phyloP scores from a whole-genome alignment of 2,329 filamentous ascomycete genomes.

The Plenodomus lindquistii region DNA sequence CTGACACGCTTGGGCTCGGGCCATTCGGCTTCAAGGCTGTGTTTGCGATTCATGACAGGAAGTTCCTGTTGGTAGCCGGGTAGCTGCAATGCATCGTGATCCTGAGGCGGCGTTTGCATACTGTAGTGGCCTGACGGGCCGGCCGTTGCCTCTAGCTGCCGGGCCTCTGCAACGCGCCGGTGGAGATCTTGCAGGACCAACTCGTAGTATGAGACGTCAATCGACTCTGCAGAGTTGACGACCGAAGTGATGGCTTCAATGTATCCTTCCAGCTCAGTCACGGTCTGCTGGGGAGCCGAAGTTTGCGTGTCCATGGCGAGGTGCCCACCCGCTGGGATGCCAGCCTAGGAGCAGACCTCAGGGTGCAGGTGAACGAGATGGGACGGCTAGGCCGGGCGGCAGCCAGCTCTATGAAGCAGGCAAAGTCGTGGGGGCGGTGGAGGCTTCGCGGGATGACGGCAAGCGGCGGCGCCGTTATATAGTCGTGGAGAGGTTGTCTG shows the following conservation, averaged over 20 bases:
- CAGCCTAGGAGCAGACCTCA: not conserved
- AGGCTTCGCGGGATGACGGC: not conserved
- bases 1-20: slow-evolving; percentile 33
- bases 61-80: slow-evolving; percentile 4
- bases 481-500: not conserved
- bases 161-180: not conserved
- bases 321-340: not conserved
- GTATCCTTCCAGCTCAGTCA: not conserved
- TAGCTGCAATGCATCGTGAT: not conserved
- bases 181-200: not conserved
- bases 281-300: not conserved
- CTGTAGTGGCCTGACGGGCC: not conserved
- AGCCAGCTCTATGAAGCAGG: not conserved
- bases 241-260: not conserved
- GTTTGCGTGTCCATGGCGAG: not conserved
- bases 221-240: not conserved
- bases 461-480: slow-evolving; percentile 1
- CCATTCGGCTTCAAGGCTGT: slow-evolving; percentile 21
- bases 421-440: not conserved
- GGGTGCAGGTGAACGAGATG: not conserved
- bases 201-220: not conserved
- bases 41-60: slow-evolving; percentile 25
- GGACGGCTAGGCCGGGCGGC: not conserved
- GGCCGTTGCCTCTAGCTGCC: not conserved
- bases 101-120: not conserved